phyloP scores from a whole-genome alignment of 2,329 filamentous ascomycete species.

The Dryadomyces sulphureus region DNA sequence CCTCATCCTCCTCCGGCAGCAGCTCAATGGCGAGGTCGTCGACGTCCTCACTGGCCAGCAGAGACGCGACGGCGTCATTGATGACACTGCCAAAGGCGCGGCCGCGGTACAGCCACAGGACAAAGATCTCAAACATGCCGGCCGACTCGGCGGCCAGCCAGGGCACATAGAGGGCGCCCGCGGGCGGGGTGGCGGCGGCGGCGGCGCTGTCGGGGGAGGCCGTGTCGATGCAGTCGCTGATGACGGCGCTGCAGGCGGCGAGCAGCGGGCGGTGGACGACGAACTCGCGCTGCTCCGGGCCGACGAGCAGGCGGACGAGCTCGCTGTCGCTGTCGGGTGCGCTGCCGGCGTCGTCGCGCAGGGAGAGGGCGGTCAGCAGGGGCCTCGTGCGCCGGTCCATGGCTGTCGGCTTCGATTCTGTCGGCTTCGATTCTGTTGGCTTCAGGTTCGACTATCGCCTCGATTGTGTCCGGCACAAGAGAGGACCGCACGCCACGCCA shows the following conservation, averaged over 20 bases:
- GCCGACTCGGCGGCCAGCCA: slow-evolving; percentile 30
- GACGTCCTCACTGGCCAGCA: slow-evolving; percentile 8
- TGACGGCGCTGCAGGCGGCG: slow-evolving; percentile 31
- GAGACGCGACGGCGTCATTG: slow-evolving; percentile 22
- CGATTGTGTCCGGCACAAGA: too few species aligned
- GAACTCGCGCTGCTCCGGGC: slow-evolving; percentile 16
- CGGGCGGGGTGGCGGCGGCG: neutral
- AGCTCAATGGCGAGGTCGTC: neutral
- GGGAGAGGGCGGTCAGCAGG: too few species aligned
- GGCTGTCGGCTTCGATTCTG: too few species aligned
- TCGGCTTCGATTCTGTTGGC: too few species aligned
- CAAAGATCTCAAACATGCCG: slow-evolving; percentile 37
- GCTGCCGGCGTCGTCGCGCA: too few species aligned
- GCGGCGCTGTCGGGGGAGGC: neutral
- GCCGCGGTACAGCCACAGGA: slow-evolving; percentile 35
- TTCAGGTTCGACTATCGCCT: too few species aligned
- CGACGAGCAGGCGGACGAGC: slow-evolving; percentile 17
- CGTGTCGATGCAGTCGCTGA: slow-evolving; percentile 28
- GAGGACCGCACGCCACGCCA: too few species aligned
- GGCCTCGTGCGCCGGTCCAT: too few species aligned
- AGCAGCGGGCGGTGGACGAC: slow-evolving; percentile 23
- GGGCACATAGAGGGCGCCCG: slow-evolving; percentile 13
- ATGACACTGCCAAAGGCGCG: slow-evolving; percentile 26
- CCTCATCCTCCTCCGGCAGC: neutral
- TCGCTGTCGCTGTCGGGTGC: slow-evolving; percentile 4